These are phyloP conservation scores for Bacidia rubella DNA, from an alignment of 495 filamentous ascomycete genomes.

Conservation along the genomic window DNA sequence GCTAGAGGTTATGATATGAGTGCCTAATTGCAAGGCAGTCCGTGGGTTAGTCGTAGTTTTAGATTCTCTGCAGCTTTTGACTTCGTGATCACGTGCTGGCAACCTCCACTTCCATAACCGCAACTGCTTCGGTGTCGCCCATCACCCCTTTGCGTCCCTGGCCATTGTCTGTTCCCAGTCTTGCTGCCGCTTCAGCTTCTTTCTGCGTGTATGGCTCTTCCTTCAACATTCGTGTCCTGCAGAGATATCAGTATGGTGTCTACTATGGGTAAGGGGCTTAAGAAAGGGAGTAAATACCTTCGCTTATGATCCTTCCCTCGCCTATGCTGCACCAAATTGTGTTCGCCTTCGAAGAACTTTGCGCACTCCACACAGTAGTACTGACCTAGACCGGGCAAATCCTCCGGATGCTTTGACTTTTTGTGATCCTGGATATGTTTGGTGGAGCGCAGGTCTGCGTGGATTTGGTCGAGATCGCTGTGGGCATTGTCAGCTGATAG, in stretches of 20 bases:
- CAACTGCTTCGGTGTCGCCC: neutral
- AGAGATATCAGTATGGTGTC: neutral
- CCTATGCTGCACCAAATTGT: conserved; percentile 57
- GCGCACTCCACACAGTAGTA: conserved; percentile 89
- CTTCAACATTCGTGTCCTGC: conserved; percentile 56
- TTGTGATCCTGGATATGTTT: conserved; percentile 69
- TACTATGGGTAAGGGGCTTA: neutral
- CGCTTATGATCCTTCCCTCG: conserved; percentile 89
- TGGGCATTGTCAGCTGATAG: conserved; percentile 1
- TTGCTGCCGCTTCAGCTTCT: conserved; percentile 68
- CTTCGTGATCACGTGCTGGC: too few species aligned
- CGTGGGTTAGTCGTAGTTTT: too few species aligned
- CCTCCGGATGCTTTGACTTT: conserved; percentile 64
- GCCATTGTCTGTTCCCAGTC: conserved; percentile 54
- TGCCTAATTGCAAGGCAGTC: too few species aligned
- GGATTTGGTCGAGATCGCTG: conserved; percentile 82
- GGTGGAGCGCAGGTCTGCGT: conserved; percentile 59
- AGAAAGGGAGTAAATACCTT: conserved; percentile 41
- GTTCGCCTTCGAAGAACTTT: conserved; percentile 87
- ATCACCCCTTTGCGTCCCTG: conserved; percentile 11
- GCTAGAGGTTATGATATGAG: too few species aligned
- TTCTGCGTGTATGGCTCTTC: conserved; percentile 79
- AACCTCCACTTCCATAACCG: conserved; percentile 10
- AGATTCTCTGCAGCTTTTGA: too few species aligned
- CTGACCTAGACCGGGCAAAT: conserved; percentile 69